Conservation (phyloP, 2,329 filamentous ascomycete genomes). For the Acephala macrosclerotiorum region DNA sequence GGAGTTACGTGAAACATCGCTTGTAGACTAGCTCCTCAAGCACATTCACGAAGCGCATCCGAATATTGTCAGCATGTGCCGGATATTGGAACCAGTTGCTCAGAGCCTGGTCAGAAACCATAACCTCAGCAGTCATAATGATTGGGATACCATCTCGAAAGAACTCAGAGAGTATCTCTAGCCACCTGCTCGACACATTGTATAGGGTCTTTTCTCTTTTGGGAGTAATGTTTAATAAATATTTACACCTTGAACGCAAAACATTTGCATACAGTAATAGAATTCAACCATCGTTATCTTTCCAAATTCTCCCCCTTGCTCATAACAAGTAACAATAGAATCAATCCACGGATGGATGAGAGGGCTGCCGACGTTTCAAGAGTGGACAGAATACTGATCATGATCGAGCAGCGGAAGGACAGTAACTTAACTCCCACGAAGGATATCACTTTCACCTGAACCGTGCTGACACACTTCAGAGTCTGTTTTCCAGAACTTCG, state of each 20-base stretch:
- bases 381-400: conserved; percentile 10
- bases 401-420: conserved; percentile 14
- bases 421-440: conserved; percentile 13
- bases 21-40: no score
- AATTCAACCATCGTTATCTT: conserved; percentile 17
- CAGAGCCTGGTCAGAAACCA: no score
- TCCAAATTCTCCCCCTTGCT: conserved; percentile 17
- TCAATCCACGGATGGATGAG: no score
- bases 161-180: background rate
- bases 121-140: no score
- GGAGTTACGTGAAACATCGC: no score
- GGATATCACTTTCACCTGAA: conserved; percentile 13
- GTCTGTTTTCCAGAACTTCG: no score
- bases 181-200: background rate
- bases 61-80: no score
- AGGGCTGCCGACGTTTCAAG: background rate
- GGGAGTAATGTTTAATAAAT: conserved; percentile 4
- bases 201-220: conserved; percentile 15
- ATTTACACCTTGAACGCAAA: conserved; percentile 1
- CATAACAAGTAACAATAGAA: conserved; percentile 9
- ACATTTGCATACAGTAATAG: conserved; percentile 16
- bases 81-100: no score
- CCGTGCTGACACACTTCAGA: no score
- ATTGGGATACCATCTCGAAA: no score
- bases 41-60: no score